A percentile compares a stretch with the other conserved stretches of the same genome.
phyloP scores from a whole-genome alignment of 331 rosid genomes.

The Malus hybrid region DNA sequence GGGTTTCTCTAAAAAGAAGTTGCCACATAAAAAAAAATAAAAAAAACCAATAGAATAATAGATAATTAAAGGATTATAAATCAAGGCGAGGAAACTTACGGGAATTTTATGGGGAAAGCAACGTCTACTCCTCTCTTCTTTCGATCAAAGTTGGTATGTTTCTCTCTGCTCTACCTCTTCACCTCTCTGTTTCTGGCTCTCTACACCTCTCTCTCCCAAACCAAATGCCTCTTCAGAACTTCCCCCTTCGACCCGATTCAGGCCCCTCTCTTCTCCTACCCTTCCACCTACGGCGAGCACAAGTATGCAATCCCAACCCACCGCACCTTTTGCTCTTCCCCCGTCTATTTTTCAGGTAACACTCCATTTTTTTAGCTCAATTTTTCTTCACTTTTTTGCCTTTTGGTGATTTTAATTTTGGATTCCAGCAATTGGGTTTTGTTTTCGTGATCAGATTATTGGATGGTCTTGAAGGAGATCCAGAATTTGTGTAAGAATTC shows the following conservation, averaged over 20 bases:
- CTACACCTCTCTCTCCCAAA: constrained; percentile 52
- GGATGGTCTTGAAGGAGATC: constrained; percentile 53
- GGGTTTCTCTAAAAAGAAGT: neutral
- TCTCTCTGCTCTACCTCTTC: constrained; percentile 78
- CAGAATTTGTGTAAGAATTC: constrained; percentile 17
- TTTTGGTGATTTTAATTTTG: neutral
- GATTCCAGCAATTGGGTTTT: constrained; percentile 17
- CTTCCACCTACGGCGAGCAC: constrained; percentile 83
- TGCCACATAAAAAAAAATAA: too few relatives aligned
- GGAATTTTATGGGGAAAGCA: constrained; percentile 47
- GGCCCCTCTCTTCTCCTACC: constrained; percentile 62
- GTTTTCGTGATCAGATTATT: constrained; percentile 44
- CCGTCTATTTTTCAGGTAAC: constrained; percentile 67
- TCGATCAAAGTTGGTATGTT: constrained; percentile 75
- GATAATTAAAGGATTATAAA: neutral
- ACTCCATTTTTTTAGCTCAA: neutral
- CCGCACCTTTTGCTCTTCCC: constrained; percentile 80
- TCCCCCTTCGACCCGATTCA: constrained; percentile 64
- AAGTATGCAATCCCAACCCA: constrained; percentile 73
- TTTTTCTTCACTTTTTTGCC: neutral
- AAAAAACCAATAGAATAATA: too few relatives aligned
- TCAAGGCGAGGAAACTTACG: constrained; percentile 8
- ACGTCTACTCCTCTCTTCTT: constrained; percentile 54
- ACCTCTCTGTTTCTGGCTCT: constrained; percentile 70
- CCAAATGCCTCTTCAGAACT: constrained; percentile 74